phyloP scores from a whole-genome alignment of 1,139 yeast genomes.

The Magnusiomyces suaveolens region DNA sequence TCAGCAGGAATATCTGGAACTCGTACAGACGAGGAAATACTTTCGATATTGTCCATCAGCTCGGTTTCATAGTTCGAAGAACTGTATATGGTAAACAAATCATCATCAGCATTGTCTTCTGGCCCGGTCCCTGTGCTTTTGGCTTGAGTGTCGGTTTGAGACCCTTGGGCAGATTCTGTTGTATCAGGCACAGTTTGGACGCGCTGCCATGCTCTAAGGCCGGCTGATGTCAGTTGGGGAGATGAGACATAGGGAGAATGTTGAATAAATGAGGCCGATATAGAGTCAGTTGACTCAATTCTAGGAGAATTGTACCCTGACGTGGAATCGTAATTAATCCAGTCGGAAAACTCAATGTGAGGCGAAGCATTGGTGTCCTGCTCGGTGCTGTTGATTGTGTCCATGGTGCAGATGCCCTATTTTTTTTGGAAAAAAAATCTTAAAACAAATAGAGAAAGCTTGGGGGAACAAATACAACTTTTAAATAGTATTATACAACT shows the following conservation, averaged over 20 bases:
- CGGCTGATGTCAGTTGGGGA: neutral
- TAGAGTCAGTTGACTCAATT: neutral
- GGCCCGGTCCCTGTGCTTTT: neutral
- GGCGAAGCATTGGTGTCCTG: neutral
- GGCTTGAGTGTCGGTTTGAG: neutral
- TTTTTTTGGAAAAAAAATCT: neutral
- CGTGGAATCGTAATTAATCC: neutral
- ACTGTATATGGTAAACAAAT: neutral
- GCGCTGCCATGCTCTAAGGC: neutral
- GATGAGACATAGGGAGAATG: neutral
- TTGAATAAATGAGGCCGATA: neutral
- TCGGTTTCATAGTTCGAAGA: neutral
- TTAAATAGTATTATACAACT: no score
- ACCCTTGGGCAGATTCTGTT: neutral
- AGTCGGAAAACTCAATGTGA: neutral
- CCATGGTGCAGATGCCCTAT: no score
- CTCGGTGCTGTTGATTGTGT: neutral
- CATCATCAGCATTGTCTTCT: neutral
- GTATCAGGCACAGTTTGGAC: neutral
- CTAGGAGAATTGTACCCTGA: neutral
- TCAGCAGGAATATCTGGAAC: neutral
- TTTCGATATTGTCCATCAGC: neutral
- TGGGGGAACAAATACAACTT: no score
- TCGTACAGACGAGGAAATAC: neutral
- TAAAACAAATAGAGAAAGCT: no score